These are phyloP conservation scores for Ganoderma sinense DNA, from an alignment of 1,284 basidiomycete species.

Conservation along the genomic window DNA sequence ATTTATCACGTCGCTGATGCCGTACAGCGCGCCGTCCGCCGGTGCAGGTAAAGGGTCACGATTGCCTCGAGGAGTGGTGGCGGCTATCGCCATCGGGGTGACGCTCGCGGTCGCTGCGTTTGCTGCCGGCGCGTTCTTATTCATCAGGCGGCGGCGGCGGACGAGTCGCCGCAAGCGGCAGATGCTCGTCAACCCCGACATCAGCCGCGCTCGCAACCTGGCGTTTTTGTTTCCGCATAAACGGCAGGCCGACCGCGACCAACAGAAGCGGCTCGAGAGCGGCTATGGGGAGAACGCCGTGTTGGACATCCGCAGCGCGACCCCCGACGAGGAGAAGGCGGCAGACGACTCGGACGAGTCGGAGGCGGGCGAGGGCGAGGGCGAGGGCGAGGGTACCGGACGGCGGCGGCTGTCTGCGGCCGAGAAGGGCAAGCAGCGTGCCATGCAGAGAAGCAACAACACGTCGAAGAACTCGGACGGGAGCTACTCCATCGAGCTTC, in stretches of 20 bases:
- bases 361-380: slow-evolving; percentile 31
- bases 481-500: slow-evolving; percentile 42
- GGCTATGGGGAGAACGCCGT: slow-evolving; percentile 28
- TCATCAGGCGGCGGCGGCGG: slow-evolving; percentile 53
- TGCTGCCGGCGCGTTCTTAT: slow-evolving; percentile 47
- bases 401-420: slow-evolving; percentile 25
- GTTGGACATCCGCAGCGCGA: slow-evolving; percentile 32
- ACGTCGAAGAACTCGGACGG: slow-evolving; percentile 44
- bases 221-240: slow-evolving; percentile 33
- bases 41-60: slow-evolving; percentile 30
- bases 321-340: slow-evolving; percentile 31
- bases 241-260: slow-evolving; percentile 14
- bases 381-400: slow-evolving; percentile 29
- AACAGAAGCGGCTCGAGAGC: slow-evolving; percentile 27
- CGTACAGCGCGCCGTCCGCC: slow-evolving; percentile 29
- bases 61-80: slow-evolving; percentile 61
- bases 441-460: slow-evolving; percentile 28
- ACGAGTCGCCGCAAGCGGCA: slow-evolving; percentile 33
- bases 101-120: slow-evolving; percentile 58
- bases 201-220: slow-evolving; percentile 32
- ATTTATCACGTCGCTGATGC: slow-evolving; percentile 26
- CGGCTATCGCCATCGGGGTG: slow-evolving; percentile 64
- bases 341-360: slow-evolving; percentile 28
- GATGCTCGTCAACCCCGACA: slow-evolving; percentile 39
- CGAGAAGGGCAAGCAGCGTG: slow-evolving; percentile 29